phyloP scores from a whole-genome alignment of 768 basidiomycete species.

The Neoboletus subvelutipes region DNA sequence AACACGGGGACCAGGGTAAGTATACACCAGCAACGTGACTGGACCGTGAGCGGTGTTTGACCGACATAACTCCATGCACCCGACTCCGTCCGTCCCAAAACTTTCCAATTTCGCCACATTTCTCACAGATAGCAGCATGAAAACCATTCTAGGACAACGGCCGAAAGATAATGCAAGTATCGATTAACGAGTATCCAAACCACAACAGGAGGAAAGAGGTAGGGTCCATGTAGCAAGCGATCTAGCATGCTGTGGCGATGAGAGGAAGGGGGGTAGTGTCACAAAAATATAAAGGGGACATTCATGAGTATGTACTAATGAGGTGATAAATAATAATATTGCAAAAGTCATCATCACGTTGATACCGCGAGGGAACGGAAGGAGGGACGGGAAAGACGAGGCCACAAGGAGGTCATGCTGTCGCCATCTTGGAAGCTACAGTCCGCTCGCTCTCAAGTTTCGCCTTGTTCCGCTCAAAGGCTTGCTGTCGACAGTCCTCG shows the following conservation, averaged over 20 bases:
- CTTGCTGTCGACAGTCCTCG: conserved; percentile 82
- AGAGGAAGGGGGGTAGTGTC: neutral
- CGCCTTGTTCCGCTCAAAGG: conserved; percentile 84
- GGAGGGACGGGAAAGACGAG: conserved; percentile 10
- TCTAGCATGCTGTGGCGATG: conserved; percentile 14
- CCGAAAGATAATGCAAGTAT: too few species aligned
- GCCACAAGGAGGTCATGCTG: conserved; percentile 46
- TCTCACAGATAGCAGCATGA: too few species aligned
- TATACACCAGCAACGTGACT: neutral
- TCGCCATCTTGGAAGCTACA: conserved; percentile 82
- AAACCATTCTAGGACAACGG: too few species aligned
- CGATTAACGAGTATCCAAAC: conserved; percentile 21
- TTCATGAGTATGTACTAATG: conserved; percentile 21
- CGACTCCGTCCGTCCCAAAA: too few species aligned
- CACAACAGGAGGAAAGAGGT: neutral
- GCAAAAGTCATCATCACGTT: conserved; percentile 23
- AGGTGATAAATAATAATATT: conserved; percentile 31
- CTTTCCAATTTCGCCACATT: too few species aligned
- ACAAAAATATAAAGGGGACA: conserved; percentile 7
- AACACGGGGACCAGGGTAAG: neutral
- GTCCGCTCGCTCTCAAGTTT: conserved; percentile 89
- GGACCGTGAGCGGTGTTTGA: neutral
- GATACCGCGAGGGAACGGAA: conserved; percentile 14
- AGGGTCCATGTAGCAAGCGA: conserved; percentile 12
- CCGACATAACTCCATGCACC: too few species aligned